Base-by-base conservation (phyloP, 225 moss, liverwort and hornwort genomes). In the Marchantia polymorpha region DNA sequence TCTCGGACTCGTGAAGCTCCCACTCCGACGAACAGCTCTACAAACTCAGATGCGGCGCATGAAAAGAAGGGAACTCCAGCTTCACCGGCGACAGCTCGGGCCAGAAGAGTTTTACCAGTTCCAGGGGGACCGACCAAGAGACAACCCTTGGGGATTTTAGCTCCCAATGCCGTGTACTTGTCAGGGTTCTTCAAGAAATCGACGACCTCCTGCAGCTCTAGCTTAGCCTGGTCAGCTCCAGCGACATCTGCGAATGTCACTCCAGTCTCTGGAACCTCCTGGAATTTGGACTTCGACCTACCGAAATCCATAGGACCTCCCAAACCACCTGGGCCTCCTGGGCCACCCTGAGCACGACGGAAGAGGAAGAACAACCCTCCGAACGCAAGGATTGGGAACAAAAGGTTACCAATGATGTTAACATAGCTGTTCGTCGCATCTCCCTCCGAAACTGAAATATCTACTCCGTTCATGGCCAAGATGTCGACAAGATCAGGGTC, bases 251-350 rank as follows among this genome's bases (percentile, higher is more conserved):
- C 83, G 73, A 89, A 89, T 52, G 80, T 69, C 0, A 82, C 84
- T 58, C 88, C 88, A 6, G 88, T 89, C 69, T 89, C 88, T 4
- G 88, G 88, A 0, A 89, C 88, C 50, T 89, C 88, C 69, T 89
- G 88, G 26, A 89, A 89, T 65, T 89, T 89, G 12, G 88, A 89
- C 78, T 89, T 89, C 8, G 88, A 89, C 69, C 88, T 76, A 48
- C 88, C 88, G 52, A 89, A 89, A 80, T 89, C 88, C 88, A 89
- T 89, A 14, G 88, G 88, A 54, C 88, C 88, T 46, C 86, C 86
- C 19, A 89, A 72, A 6, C 86, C 88, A 14, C 88, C 86, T 4
- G 88, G 88, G 12, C 88, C 86, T 30, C 88, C 88, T 20, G 68
- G 68, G 0, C 88, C 88, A 1, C 88, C 88, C 46, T 89, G 88